Percentiles rank a stretch among this genome's conserved stretches.
These are phyloP conservation scores for Beauveria sp. DNA, from an alignment of 2,329 filamentous ascomycete species.

Conservation along the genomic window DNA sequence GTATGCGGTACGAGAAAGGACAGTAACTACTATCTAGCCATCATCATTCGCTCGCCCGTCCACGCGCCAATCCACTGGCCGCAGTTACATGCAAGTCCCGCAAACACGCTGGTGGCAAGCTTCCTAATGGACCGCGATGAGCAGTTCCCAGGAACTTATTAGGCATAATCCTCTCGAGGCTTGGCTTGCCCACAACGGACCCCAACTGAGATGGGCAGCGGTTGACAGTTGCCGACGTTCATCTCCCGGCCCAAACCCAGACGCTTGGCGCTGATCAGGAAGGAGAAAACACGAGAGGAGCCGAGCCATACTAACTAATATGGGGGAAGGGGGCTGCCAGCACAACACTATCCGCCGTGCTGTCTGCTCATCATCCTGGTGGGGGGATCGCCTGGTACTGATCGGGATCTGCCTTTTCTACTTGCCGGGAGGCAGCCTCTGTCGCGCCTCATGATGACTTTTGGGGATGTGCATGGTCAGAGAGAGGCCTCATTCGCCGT, in stretches of 20 bases:
- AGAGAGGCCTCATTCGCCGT: background rate
- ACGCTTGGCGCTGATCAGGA: constrained; percentile 1
- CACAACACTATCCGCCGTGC: background rate
- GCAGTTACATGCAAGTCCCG: background rate
- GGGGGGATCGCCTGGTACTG: constrained; percentile 1
- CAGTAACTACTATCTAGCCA: background rate
- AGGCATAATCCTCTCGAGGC: background rate
- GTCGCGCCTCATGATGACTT: background rate
- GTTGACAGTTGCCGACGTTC: constrained; percentile 2
- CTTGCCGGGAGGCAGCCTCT: background rate
- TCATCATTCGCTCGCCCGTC: background rate
- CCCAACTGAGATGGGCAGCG: background rate
- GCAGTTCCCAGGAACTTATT: background rate
- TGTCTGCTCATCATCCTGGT: background rate
- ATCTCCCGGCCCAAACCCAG: constrained; percentile 1
- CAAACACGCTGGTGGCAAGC: background rate
- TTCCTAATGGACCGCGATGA: background rate
- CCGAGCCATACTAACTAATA: background rate
- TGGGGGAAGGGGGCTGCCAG: background rate
- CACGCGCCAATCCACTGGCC: background rate
- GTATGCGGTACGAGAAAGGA: background rate
- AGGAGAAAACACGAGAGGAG: background rate
- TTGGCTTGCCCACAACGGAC: background rate
- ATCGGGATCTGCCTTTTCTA: constrained; percentile 5
- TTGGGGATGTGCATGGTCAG: no score